These are phyloP conservation scores for Pochonia chlamydosporia DNA, from an alignment of 2,329 filamentous ascomycete genomes.

Conservation along the genomic window DNA sequence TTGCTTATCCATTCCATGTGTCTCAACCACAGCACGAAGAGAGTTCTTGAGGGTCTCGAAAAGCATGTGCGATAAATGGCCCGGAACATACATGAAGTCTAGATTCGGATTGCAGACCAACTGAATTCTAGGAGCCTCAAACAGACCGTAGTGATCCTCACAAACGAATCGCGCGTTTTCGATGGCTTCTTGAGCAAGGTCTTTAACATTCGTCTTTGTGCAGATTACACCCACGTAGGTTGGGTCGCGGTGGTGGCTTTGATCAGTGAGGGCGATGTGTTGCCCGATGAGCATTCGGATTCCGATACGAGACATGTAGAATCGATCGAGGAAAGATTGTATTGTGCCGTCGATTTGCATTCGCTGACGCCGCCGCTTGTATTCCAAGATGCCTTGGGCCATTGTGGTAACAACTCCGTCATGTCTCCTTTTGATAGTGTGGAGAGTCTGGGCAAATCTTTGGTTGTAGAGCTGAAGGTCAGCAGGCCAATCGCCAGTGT, in stretches of 20 bases:
- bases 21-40: constrained; percentile 91
- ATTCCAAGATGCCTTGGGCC: constrained; percentile 95
- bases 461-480: constrained; percentile 93
- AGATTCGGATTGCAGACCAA: constrained; percentile 91
- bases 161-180: constrained; percentile 99
- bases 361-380: constrained; percentile 91
- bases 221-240: constrained; percentile 98
- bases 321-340: constrained; percentile 94
- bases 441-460: constrained; percentile 79
- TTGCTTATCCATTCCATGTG: constrained; percentile 89
- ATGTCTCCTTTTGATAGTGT: constrained; percentile 92
- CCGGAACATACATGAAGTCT: constrained; percentile 99
- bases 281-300: constrained; percentile 99
- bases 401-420: constrained; percentile 97
- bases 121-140: constrained; percentile 93
- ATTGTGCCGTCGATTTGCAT: constrained; percentile 99
- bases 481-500: constrained; percentile 83
- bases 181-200: constrained; percentile 93
- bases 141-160: constrained; percentile 96
- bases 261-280: constrained; percentile 93
- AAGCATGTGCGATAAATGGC: constrained; percentile 98
- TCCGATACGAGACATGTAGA: constrained; percentile 99
- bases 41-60: constrained; percentile 99
- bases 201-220: constrained; percentile 94
- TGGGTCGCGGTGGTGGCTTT: constrained; percentile 81